These are phyloP conservation scores for Endotrypanum monterogeii DNA, from an alignment of 208 protist genomes.

Conservation along the genomic window DNA sequence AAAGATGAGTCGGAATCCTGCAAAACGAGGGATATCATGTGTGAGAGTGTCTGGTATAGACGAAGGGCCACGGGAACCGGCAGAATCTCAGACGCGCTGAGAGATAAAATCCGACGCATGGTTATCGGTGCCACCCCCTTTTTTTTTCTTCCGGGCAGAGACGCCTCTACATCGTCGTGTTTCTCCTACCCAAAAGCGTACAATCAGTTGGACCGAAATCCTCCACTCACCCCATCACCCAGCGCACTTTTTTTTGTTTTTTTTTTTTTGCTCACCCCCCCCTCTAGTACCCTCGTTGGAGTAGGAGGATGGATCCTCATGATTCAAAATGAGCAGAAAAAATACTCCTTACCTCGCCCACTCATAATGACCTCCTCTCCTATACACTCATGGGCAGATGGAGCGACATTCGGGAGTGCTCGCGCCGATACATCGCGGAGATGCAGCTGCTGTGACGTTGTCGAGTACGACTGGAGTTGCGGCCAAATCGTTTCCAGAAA, in stretches of 20 bases:
- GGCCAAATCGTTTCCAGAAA: not conserved
- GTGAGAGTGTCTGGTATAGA: not conserved
- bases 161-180: not conserved
- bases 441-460: not conserved
- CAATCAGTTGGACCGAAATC: not conserved
- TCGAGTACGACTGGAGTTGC: not conserved
- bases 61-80: not conserved
- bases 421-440: conserved; percentile 2
- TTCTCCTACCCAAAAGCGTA: not conserved
- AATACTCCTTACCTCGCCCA: too few species aligned
- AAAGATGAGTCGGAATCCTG: not conserved
- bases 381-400: conserved; percentile 13
- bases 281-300: too few species aligned
- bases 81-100: not conserved
- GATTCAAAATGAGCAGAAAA: not conserved
- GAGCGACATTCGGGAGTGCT: conserved; percentile 12
- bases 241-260: not conserved
- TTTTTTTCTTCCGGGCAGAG: not conserved
- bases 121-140: not conserved
- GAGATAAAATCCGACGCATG: not conserved
- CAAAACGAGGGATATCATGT: not conserved
- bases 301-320: not conserved
- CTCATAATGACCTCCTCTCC: too few species aligned
- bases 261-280: too few species aligned
- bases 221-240: too few species aligned